Evolutionary conservation across 306 rosid species (phyloP).

Genomic region (Purshia tridentata): DNA sequence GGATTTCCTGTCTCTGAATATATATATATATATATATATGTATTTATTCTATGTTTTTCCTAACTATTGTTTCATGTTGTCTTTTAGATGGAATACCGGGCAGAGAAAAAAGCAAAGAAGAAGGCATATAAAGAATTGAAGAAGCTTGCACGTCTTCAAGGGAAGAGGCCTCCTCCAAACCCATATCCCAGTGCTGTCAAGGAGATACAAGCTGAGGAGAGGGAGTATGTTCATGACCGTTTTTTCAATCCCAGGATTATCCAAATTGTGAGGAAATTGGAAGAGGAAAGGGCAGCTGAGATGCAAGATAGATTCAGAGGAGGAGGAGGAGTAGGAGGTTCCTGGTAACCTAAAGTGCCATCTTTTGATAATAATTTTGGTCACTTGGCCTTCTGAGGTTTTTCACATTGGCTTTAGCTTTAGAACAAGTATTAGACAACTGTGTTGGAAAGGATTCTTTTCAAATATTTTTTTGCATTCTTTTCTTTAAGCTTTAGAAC

Average conservation of each 20-base stretch:
- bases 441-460: neutral
- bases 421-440: neutral
- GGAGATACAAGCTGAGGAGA: constrained; percentile 81
- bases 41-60: neutral
- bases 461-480: neutral
- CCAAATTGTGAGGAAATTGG: constrained; percentile 52
- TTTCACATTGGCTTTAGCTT: neutral
- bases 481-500: neutral
- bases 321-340: constrained; percentile 24
- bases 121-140: constrained; percentile 67
- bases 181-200: constrained; percentile 73
- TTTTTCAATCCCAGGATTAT: constrained; percentile 59
- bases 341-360: neutral
- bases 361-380: neutral
- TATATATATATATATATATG: no score
- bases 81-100: constrained; percentile 74
- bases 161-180: constrained; percentile 78
- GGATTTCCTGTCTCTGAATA: neutral
- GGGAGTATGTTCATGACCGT: constrained; percentile 65
- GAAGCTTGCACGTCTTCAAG: constrained; percentile 67
- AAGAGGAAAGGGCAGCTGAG: constrained; percentile 41
- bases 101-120: constrained; percentile 70
- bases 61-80: constrained; percentile 18
- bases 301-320: constrained; percentile 35
- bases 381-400: constrained; percentile 4